Evolutionary conservation across 2,329 filamentous ascomycete species (phyloP), one percentile per base, ranked within the genome.

Genomic region (Fusarium begoniae): DNA sequence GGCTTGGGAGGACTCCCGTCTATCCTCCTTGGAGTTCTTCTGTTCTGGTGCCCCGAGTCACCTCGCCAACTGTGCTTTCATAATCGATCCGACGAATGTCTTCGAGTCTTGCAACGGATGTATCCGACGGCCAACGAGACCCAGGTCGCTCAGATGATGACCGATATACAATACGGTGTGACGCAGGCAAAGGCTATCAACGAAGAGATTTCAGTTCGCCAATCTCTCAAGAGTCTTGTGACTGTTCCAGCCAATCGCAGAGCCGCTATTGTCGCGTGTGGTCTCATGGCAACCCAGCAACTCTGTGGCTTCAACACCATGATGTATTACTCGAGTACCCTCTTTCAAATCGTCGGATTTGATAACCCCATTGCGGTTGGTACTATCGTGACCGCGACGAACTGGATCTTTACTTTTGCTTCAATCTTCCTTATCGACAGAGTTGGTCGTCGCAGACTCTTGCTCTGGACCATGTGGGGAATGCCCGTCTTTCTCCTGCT

Each of bases 281-380:
- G 43, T 20, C 56, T 59, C 9, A 58, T 58, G 43, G 55, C 43
- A 28, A 58, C 43, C 4, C 43, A 58, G 24, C 86, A 88, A 79
- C 85, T 88, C 32, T 81, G 84, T 6, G 86, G 86, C 0, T 87
- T 89, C 75, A 89, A 88, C 68, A 85, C 86, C 2, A 80, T 88
- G 43, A 80, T 83, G 64, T 87, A 87, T 77, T 88, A 87, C 77
- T 85, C 83, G 0, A 85, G 85, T 0, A 84, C 83, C 0, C 78
- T 88, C 0, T 88, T 89, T 70, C 75, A 80, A 2, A 82, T 87
- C 8, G 85, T 87, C 18, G 85, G 86, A 2, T 87, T 88, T 74
- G 75, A 80, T 32, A 85, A 87, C 54, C 84, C 86, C 2, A 82
- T 83, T 1, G 85, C 84, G 3, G 86, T 88, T 22, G 82, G 81